Evolutionary conservation across 2,329 filamentous ascomycete species (phyloP), one percentile per base, ranked within the genome.

Genomic region (Cercospora sp.): DNA sequence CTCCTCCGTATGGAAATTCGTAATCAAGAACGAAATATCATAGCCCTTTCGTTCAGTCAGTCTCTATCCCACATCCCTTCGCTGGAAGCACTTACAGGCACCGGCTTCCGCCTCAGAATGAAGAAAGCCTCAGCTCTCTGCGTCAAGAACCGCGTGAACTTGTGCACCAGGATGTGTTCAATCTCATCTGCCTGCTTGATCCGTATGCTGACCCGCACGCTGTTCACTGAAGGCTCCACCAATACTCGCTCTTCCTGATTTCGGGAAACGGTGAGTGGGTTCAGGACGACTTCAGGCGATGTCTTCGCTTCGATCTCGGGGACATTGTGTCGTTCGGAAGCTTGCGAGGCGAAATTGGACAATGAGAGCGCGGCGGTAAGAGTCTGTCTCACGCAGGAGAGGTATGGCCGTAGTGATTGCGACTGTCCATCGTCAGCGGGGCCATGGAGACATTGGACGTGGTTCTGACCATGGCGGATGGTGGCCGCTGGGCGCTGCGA

Each of bases 161-260:
- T 99, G 84, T 98, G 95, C 72, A 99, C 95, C 70, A 99, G 84
- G 72, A 99, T 98, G 79, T 96, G 89, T 82, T 99, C 95, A 77
- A 98, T 99, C 84, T 99, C 95, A 81, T 99, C 95, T 70, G 95
- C 95, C 85, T 99, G 95, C 84, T 99, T 99, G 82, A 99, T 97
- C 85, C 94, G 93, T 84, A 99, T 96, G 87, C 93, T 97, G 77
- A 99, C 91, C 75, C 95, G 91, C 74, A 99, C 91, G 74, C 92
- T 96, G 87, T 99, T 99, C 83, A 98, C 91, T 80, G 92, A 95
- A 64, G 95, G 94, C 83, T 98, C 94, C 79, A 98, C 96, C 69
- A 97, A 85, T 73, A 99, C 94, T 75, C 91, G 90, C 86, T 99
- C 95, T 80, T 97, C 96, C 82, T 98, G 94, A 82, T 99, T 99